Evolutionary conservation across 2,329 filamentous ascomycete species (phyloP), one percentile per base, ranked within the genome.

Genomic region (Botrytis pseudocinerea): DNA sequence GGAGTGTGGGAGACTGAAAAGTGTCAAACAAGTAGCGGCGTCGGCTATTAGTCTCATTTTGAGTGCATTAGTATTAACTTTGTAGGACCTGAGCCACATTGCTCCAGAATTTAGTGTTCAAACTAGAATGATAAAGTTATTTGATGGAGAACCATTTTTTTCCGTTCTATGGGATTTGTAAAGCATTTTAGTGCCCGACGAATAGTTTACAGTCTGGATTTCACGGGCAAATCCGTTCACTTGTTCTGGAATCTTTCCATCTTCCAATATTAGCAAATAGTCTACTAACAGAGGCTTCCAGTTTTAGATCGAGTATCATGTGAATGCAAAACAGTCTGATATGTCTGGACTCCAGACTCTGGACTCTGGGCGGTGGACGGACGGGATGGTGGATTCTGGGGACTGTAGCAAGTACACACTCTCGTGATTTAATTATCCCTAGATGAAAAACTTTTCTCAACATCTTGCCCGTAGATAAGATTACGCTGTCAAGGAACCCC

Each of bases 11-110:
- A 46, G 63, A 42, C 18, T 57, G 9, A 28, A 28, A 28, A 57
- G 51, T 57, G 51, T 57, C 51, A 57, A 57, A 9, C 51, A 9
- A 28, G 51, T 54, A 25, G 64, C 25, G 48, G 18, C 61, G 40
- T 68, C 65, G 65, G 65, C 65, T 68, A 68, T 42, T 68, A 68
- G 65, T 42, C 28, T 28, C 16, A 16, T 28, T 68, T 57, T 40
- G 20, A 20, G 35, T 57, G 51, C n/a, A 40, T 54, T 28, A 54
- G 32, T 54, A 35, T 16, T n/a, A 54, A 57, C n/a, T 28, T 57
- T 57, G 12, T n/a, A 9, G 44, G 46, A 25, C 51, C 25, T 68
- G 32, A 68, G 65, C 48, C 48, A 68, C 48, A 57, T 20, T 32
- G 40, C 25, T 38, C 40, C 46, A 25, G 48, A 18, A 28, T 32